phyloP scores from a whole-genome alignment of 192 early-diverging fungal species.

The Linnemannia elongata region DNA sequence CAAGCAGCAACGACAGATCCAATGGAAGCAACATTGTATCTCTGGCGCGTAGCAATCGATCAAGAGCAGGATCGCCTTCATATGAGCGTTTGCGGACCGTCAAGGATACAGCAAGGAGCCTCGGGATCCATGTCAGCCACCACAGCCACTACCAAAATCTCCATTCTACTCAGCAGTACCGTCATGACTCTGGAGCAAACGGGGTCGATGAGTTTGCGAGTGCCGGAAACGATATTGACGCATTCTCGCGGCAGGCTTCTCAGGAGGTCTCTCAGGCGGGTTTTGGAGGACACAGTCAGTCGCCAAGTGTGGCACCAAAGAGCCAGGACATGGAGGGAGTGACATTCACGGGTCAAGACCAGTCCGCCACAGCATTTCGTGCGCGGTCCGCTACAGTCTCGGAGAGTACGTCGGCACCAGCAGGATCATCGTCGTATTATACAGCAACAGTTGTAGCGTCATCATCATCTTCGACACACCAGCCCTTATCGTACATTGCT shows the following conservation, averaged over 20 bases:
- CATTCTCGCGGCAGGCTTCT: neutral
- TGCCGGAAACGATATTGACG: neutral
- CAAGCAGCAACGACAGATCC: constrained; percentile 1
- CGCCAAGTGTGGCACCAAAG: neutral
- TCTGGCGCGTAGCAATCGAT: constrained; percentile 1
- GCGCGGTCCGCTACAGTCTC: neutral
- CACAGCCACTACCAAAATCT: constrained; percentile 11
- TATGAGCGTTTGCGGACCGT: constrained; percentile 34
- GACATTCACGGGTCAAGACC: neutral
- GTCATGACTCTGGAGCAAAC: neutral
- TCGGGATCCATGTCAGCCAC: constrained; percentile 28
- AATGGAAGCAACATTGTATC: constrained; percentile 17
- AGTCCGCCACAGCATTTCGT: neutral
- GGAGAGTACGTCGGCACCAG: constrained; percentile 1
- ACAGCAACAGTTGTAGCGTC: neutral
- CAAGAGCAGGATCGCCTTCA: constrained; percentile 44
- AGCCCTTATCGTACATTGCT: neutral
- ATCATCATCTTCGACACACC: neutral
- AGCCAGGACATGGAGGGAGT: constrained; percentile 34
- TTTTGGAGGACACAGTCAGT: neutral
- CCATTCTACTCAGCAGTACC: neutral
- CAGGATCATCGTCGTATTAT: neutral
- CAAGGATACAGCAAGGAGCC: constrained; percentile 39
- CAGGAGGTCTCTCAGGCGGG: constrained; percentile 2
- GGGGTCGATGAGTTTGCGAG: neutral